Evolutionary conservation across 768 basidiomycete genomes (phyloP), one percentile per base, ranked within the genome.

Genomic region (Coprinellus aureogranulatus): DNA sequence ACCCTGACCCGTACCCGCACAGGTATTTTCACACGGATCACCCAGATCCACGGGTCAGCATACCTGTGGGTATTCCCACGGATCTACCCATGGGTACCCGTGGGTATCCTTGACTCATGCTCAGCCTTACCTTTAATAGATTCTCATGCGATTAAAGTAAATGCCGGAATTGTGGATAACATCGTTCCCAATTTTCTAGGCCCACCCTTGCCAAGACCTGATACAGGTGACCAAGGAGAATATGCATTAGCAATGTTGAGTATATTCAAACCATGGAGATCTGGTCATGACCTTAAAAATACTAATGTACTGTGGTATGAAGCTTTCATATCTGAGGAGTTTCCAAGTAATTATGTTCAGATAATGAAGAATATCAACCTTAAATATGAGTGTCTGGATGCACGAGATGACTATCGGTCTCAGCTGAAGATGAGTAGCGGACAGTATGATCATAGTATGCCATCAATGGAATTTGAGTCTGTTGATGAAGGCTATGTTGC

Each of bases 261-360:
- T 1, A 41, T 75, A 3, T 75, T 74, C 56, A 66, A 68, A 31
- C 73, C 74, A 2, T 72, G 72, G 71, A 59, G 71, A 26, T 58
- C 59, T 22, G 69, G 70, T 0, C 4, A 37, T 3, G 68, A 73
- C 37, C 56, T 75, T 18, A 70, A 71, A 51, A 8, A 11, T 1
- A n/a, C 10, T 4, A 22, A 34, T 40, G 26, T 63, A 27, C 53
- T 58, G 44, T 71, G 67, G 67, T 59, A 69, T 58, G 59, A 68
- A 6, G 57, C 62, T 3, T 71, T 67, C 53, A 22, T 6, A 3
- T 12, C 4, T 4, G 26, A 62, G 25, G 20, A 5, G 0, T 67
- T 67, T 45, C 30, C 52, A 18, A 40, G 55, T 11, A 12, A 45
- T 20, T 62, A 65, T 9, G 4, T 8, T 3, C 3, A 62, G 23